Conservation (phyloP, 1,139 yeast species). For the Blastobotrys apis region DNA sequence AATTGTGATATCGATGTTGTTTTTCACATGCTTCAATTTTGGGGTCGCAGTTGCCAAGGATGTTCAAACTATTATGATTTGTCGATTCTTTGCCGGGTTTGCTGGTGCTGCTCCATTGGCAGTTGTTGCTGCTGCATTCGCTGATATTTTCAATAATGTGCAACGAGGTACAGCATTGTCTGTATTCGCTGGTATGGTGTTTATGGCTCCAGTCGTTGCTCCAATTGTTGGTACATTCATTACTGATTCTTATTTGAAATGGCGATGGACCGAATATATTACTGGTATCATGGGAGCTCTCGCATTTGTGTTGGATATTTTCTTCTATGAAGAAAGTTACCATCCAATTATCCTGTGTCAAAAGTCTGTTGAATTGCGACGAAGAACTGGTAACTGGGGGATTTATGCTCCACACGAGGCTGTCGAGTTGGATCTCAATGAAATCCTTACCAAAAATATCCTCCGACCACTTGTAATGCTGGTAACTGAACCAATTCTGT, state of each 20-base stretch:
- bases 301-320: conserved; percentile 34
- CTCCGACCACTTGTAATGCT: conserved; percentile 69
- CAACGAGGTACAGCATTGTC: conserved; percentile 66
- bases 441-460: conserved; percentile 63
- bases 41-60: conserved; percentile 72
- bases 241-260: conserved; percentile 40
- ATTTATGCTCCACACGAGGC: conserved; percentile 82
- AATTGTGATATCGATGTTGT: conserved; percentile 50
- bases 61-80: conserved; percentile 62
- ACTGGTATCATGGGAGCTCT: conserved; percentile 47
- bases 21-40: conserved; percentile 57
- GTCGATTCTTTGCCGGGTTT: conserved; percentile 66
- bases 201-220: conserved; percentile 70
- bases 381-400: conserved; percentile 62
- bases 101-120: conserved; percentile 64
- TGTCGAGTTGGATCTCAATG: conserved; percentile 54
- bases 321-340: conserved; percentile 41
- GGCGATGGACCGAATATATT: conserved; percentile 59
- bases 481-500: conserved; percentile 65
- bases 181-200: conserved; percentile 61
- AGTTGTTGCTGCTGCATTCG: conserved; percentile 77
- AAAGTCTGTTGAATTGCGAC: conserved; percentile 47
- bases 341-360: conserved; percentile 40
- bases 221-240: conserved; percentile 47
- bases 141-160: conserved; percentile 62